Conservation (phyloP, 164 flowering plant species). For the Cinnamomum micranthum region DNA sequence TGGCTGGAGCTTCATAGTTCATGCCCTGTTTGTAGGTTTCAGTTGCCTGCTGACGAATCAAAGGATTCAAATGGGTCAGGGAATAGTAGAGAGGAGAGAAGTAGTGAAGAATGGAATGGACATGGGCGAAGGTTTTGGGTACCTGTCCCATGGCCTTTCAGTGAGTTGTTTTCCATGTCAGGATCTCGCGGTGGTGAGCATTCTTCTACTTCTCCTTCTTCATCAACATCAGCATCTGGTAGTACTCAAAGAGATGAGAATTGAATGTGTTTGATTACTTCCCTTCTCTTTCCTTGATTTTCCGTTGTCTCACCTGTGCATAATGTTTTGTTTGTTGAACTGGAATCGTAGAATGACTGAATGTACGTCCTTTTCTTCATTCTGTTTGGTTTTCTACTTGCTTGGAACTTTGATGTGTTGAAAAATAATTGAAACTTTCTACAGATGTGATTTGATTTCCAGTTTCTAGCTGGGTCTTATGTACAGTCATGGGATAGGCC, state of each 20-base stretch:
- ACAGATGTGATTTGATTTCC: not conserved
- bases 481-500: not conserved
- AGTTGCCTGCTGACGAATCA: slow-evolving; percentile 61
- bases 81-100: not conserved
- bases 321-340: not conserved
- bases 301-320: not conserved
- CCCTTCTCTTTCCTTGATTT: not conserved
- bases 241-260: slow-evolving; percentile 28
- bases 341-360: not conserved
- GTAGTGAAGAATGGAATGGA: slow-evolving; percentile 14
- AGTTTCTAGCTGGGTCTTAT: not conserved
- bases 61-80: slow-evolving; percentile 38
- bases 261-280: slow-evolving; percentile 16
- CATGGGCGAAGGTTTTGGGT: slow-evolving; percentile 47
- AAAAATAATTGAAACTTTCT: not conserved
- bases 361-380: not conserved
- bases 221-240: slow-evolving; percentile 15
- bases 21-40: slow-evolving; percentile 82
- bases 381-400: not conserved
- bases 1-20: slow-evolving; percentile 94
- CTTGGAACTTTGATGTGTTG: not conserved
- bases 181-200: slow-evolving; percentile 32
- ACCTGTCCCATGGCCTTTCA: slow-evolving; percentile 58
- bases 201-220: slow-evolving; percentile 25
- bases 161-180: slow-evolving; percentile 46